Evolutionary conservation across 2,329 filamentous ascomycete genomes (phyloP).

Genomic region (Pochonia chlamydosporia): DNA sequence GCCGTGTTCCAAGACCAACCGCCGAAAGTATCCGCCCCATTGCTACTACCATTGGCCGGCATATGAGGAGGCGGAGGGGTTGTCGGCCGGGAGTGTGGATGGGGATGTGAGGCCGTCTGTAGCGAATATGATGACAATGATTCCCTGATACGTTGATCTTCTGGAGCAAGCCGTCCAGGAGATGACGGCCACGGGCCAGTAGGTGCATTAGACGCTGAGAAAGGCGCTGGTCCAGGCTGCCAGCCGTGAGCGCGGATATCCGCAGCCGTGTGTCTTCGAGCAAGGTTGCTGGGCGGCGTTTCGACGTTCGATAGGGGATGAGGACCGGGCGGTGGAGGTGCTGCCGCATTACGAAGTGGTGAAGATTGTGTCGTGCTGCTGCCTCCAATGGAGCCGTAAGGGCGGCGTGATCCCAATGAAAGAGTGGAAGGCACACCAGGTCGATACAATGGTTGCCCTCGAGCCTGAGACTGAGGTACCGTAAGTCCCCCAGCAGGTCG

Average conservation of each 20-base stretch:
- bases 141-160: conserved; percentile 53
- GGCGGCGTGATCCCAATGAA: conserved; percentile 66
- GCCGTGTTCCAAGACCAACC: conserved; percentile 53
- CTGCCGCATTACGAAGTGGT: conserved; percentile 62
- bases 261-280: conserved; percentile 85
- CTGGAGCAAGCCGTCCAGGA: conserved; percentile 41
- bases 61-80: conserved; percentile 45
- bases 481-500: conserved; percentile 61
- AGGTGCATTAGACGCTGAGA: conserved; percentile 49
- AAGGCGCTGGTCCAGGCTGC: conserved; percentile 60
- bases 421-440: conserved; percentile 78
- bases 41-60: conserved; percentile 33
- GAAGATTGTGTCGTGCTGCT: conserved; percentile 64
- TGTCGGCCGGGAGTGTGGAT: conserved; percentile 45
- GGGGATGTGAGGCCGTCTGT: conserved; percentile 33
- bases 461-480: conserved; percentile 50
- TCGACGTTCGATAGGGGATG: conserved; percentile 61
- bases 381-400: conserved; percentile 83
- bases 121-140: conserved; percentile 51
- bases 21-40: conserved; percentile 40
- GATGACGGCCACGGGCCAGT: conserved; percentile 50
- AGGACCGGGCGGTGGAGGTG: conserved; percentile 58
- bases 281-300: conserved; percentile 62
- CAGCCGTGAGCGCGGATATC: conserved; percentile 89
- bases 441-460: conserved; percentile 62